These are phyloP conservation scores for Wickerhamiella shivajii DNA, from an alignment of 805 yeast genomes.

Conservation along the genomic window DNA sequence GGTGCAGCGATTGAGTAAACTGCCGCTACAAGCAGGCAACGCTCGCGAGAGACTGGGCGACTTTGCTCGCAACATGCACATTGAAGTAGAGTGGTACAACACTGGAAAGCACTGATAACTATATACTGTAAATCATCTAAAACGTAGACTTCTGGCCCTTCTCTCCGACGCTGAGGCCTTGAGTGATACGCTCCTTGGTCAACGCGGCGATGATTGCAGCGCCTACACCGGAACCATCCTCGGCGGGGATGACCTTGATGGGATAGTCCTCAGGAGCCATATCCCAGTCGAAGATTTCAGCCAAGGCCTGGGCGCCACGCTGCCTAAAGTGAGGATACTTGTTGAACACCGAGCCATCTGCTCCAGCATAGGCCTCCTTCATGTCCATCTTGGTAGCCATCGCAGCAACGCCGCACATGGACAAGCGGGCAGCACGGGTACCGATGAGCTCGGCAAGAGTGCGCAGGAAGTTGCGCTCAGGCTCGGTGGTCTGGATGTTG, in stretches of 20 bases:
- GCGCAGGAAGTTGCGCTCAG: constrained; percentile 73
- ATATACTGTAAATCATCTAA: neutral
- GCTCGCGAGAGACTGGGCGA: neutral
- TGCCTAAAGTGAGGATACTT: constrained; percentile 83
- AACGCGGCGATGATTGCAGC: constrained; percentile 97
- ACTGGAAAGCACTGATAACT: neutral
- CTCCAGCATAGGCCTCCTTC: constrained; percentile 66
- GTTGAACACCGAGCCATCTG: constrained; percentile 93
- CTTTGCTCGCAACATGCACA: neutral
- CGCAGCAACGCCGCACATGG: constrained; percentile 92
- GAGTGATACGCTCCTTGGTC: constrained; percentile 61
- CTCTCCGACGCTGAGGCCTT: constrained; percentile 33
- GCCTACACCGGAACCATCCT: constrained; percentile 98
- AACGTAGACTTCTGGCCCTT: constrained; percentile 2
- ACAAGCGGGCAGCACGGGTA: constrained; percentile 80
- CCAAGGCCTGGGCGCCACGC: constrained; percentile 76
- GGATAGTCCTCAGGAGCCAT: constrained; percentile 50
- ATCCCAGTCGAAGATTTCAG: constrained; percentile 79
- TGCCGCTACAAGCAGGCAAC: neutral
- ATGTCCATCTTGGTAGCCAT: constrained; percentile 74
- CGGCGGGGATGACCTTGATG: constrained; percentile 75
- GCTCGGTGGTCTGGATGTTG: constrained; percentile 47
- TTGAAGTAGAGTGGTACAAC: constrained; percentile 8
- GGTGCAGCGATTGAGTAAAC: constrained; percentile 10
- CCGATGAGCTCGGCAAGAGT: constrained; percentile 77